Percentiles rank a stretch among this genome's conserved stretches.
phyloP scores from a whole-genome alignment of 2,329 filamentous ascomycete genomes.

The Moelleriella libera region DNA sequence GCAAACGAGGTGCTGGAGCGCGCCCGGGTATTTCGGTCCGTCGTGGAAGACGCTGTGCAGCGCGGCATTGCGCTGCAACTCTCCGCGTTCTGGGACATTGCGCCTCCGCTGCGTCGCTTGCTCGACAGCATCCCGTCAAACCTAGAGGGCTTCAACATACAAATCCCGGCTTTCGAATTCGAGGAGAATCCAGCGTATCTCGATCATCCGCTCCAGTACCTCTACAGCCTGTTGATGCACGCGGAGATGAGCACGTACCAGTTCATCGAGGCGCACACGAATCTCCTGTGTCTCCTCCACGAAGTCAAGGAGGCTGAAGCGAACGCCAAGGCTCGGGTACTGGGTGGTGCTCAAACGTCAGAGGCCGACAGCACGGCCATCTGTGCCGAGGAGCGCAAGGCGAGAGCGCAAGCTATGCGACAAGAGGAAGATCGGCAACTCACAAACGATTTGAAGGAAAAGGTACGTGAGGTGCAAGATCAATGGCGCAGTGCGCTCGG shows the following conservation, averaged over 20 bases:
- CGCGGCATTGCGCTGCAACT: slow-evolving; percentile 84
- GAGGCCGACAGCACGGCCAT: slow-evolving; percentile 20
- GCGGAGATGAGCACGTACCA: slow-evolving; percentile 89
- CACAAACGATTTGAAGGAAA: slow-evolving; percentile 83
- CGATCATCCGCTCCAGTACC: slow-evolving; percentile 74
- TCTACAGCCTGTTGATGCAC: slow-evolving; percentile 73
- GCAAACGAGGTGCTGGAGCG: slow-evolving; percentile 60
- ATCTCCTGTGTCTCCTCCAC: slow-evolving; percentile 77
- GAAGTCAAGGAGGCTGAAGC: slow-evolving; percentile 75
- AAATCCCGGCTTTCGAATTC: slow-evolving; percentile 66
- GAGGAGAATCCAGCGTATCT: slow-evolving; percentile 76
- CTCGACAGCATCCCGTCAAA: slow-evolving; percentile 63
- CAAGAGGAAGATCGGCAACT: slow-evolving; percentile 54
- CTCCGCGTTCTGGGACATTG: slow-evolving; percentile 95
- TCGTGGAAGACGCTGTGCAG: slow-evolving; percentile 73
- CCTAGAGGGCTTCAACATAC: slow-evolving; percentile 49
- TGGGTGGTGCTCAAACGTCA: slow-evolving; percentile 45
- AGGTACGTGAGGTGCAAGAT: slow-evolving; percentile 78
- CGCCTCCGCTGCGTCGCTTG: slow-evolving; percentile 63
- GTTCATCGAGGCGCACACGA: slow-evolving; percentile 91
- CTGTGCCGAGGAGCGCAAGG: slow-evolving; percentile 17
- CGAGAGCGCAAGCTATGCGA: slow-evolving; percentile 40
- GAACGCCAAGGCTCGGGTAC: slow-evolving; percentile 49
- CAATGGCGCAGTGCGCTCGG: slow-evolving; percentile 87
- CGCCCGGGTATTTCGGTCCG: slow-evolving; percentile 59